Base-by-base conservation (phyloP, 176 grass and related monocot genomes). In the Musa itinerans region DNA sequence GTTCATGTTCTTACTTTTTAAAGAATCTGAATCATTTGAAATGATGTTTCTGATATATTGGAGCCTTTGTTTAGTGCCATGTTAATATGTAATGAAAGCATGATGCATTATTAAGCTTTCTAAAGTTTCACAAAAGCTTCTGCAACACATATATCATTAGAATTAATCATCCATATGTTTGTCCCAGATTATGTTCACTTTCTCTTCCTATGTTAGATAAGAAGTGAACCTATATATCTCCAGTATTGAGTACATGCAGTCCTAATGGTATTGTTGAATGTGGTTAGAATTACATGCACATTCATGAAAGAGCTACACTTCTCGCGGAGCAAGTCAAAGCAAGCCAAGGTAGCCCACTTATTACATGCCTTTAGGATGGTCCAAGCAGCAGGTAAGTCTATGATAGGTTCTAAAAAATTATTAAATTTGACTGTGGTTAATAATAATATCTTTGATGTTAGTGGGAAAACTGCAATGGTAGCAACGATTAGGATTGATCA, bases 281-380 rank as follows among this genome's bases (percentile, higher is more conserved):
- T 62, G 89, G 92, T 65, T 84, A 90, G 63, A 74, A 87, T 17
- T 83, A 92, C 76, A 86, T 72, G 53, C 89, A 87, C 78, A 88
- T 96, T 75, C 84, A 84, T 78, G 81, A 92, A 75, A 89, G 87
- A 78, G 87, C 81, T 82, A 96, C 92, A 89, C 87, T 89, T 74
- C 79, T 89, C 51, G 89, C 92, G 50, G 87, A 96, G 73, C 92
- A 96, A 77, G 92, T 96, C 86, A 92, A 87, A 87, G 89, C 87
- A 57, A 96, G 89, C 76, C 89, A 84, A 74, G 87, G 92, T 57
- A 96, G 89, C 79, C 92, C 92, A 81, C 89, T 92, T 86, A 83
- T 96, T 63, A 96, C 85, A 54, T 96, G 92, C 74, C 89, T 96
- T 76, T 89, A 92, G 73, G 87, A 92, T 83, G 92, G 89, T 68